phyloP scores from a whole-genome alignment of 1,284 basidiomycete genomes.

The Fomes fomentarius region DNA sequence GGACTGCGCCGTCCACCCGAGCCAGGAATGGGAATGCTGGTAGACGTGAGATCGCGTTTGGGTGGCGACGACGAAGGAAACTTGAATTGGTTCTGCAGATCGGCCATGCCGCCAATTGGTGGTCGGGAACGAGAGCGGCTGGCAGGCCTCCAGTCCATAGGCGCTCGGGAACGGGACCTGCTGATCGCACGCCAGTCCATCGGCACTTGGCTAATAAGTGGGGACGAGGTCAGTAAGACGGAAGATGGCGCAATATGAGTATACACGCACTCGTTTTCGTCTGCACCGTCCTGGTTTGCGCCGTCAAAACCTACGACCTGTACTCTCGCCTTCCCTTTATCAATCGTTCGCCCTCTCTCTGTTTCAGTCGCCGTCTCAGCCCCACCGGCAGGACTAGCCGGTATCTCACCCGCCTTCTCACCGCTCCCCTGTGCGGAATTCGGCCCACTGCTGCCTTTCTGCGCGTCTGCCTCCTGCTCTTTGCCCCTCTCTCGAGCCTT shows the following conservation, averaged over 20 bases:
- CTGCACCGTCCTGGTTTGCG: conserved; percentile 65
- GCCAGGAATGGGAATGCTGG: conserved; percentile 55
- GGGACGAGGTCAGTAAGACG: conserved; percentile 32
- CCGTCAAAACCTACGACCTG: conserved; percentile 81
- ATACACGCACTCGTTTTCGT: conserved; percentile 75
- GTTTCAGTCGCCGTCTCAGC: conserved; percentile 37
- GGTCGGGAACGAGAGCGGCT: conserved; percentile 77
- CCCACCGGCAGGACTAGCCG: conserved; percentile 24
- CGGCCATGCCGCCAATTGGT: conserved; percentile 47
- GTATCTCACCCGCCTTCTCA: conserved; percentile 28
- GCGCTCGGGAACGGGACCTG: conserved; percentile 89
- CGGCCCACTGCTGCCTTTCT: conserved; percentile 17
- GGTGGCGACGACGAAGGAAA: conserved; percentile 39
- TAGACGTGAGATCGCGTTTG: conserved; percentile 38
- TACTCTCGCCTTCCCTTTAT: conserved; percentile 76
- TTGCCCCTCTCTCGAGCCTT: conserved; percentile 61
- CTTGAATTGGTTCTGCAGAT: conserved; percentile 36
- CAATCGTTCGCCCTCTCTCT: conserved; percentile 69
- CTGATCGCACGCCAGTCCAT: conserved; percentile 97
- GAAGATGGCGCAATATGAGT: conserved; percentile 24
- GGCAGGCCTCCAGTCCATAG: conserved; percentile 81
- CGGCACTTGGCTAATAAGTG: conserved; percentile 38
- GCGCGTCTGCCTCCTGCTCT: conserved; percentile 37
- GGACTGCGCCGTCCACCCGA: conserved; percentile 56
- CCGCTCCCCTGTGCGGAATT: conserved; percentile 26